These are phyloP conservation scores for Actinomortierella ambigua DNA, from an alignment of 371 early-diverging fungal genomes.

Conservation along the genomic window DNA sequence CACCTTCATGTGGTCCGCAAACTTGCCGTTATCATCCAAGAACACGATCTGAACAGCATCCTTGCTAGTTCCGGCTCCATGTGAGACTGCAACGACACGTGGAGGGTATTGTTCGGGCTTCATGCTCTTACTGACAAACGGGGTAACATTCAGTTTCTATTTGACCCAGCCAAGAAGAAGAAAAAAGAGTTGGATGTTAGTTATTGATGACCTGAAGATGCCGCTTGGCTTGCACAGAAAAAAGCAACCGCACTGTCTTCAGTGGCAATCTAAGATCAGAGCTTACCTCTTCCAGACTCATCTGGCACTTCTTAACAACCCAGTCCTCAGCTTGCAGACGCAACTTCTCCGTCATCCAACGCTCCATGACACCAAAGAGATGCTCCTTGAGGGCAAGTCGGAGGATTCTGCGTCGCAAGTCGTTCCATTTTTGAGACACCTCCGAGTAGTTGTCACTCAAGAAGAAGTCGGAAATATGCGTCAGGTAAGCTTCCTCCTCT, in stretches of 20 bases:
- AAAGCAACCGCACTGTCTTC: no score
- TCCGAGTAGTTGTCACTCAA: constrained; percentile 66
- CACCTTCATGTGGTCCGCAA: constrained; percentile 68
- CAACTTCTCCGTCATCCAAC: constrained; percentile 78
- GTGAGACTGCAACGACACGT: constrained; percentile 84
- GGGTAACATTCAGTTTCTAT: constrained; percentile 76
- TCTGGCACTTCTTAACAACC: constrained; percentile 69
- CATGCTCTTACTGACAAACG: constrained; percentile 57
- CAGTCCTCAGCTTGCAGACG: constrained; percentile 74
- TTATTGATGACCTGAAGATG: no score
- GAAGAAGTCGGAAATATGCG: constrained; percentile 63
- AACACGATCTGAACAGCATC: constrained; percentile 77
- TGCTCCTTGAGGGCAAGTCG: constrained; percentile 66
- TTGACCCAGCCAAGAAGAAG: constrained; percentile 21
- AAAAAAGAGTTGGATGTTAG: no score
- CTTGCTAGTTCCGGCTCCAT: constrained; percentile 76
- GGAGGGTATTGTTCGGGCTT: constrained; percentile 62
- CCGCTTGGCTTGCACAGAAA: no score
- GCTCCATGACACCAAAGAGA: constrained; percentile 74
- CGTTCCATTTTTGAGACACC: constrained; percentile 80
- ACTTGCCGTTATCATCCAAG: constrained; percentile 78
- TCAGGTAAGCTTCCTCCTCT: constrained; percentile 62
- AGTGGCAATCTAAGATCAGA: no score
- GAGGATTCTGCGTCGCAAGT: constrained; percentile 70
- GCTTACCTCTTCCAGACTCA: constrained; percentile 67